Conservation (phyloP, 495 filamentous ascomycete species). For the Xylaria palmicola region DNA sequence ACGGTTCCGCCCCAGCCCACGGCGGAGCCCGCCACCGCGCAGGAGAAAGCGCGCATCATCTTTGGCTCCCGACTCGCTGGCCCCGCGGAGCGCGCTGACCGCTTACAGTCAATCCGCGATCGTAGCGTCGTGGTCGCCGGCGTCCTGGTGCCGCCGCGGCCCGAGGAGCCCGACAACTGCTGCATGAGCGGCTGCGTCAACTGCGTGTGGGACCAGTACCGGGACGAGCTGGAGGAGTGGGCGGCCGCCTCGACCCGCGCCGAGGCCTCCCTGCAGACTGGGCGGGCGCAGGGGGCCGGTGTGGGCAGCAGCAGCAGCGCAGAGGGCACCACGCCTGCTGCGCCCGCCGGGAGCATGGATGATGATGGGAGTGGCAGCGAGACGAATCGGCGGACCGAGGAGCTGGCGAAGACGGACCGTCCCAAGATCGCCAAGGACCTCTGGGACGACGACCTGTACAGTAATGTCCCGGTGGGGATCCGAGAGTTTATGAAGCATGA, state of each 20-base stretch:
- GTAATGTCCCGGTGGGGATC: constrained; percentile 86
- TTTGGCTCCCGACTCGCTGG: constrained; percentile 75
- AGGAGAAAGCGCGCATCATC: constrained; percentile 63
- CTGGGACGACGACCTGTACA: constrained; percentile 67
- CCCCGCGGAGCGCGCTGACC: constrained; percentile 61
- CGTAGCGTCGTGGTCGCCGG: constrained; percentile 66
- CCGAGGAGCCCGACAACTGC: constrained; percentile 94
- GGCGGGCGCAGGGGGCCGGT: background rate
- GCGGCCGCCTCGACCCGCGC: constrained; percentile 60
- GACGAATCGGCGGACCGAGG: constrained; percentile 59
- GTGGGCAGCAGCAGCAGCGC: background rate
- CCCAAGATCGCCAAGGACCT: constrained; percentile 40
- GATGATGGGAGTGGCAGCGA: constrained; percentile 78
- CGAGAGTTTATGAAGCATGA: constrained; percentile 97
- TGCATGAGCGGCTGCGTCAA: constrained; percentile 99
- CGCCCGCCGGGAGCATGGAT: constrained; percentile 58
- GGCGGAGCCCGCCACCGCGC: constrained; percentile 39
- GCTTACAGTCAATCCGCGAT: constrained; percentile 54
- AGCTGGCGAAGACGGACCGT: constrained; percentile 22
- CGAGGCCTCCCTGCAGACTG: constrained; percentile 37
- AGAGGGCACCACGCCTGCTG: background rate
- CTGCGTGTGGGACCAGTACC: constrained; percentile 91
- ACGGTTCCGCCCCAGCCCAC: constrained; percentile 22
- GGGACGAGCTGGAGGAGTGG: constrained; percentile 91
- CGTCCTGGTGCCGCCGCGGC: constrained; percentile 75